These are phyloP conservation scores for Globisporangium recalcitrans DNA, from an alignment of 352 stramenopile genomes.

Conservation along the genomic window DNA sequence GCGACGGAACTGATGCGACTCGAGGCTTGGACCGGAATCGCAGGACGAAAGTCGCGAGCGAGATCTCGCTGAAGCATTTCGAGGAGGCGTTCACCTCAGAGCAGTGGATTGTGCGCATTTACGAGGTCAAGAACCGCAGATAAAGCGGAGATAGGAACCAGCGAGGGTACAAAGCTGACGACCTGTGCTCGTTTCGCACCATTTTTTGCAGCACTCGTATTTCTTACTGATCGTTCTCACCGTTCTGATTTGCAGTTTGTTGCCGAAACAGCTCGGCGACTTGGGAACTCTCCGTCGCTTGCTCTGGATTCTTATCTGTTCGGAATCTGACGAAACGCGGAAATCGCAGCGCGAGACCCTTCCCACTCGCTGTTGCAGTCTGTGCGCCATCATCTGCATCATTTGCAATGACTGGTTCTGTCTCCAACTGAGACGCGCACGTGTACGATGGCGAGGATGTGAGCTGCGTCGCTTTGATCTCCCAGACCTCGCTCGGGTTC, in stretches of 20 bases:
- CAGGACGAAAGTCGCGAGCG: constrained; percentile 43
- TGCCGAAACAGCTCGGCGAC: constrained; percentile 71
- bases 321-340: constrained; percentile 96
- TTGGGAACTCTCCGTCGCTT: constrained; percentile 95
- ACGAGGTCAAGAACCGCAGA: constrained; percentile 38
- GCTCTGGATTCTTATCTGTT: constrained; percentile 92
- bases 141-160: background rate
- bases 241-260: constrained; percentile 23
- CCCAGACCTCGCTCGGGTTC: constrained; percentile 93
- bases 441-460: constrained; percentile 95
- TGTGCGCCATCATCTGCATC: background rate
- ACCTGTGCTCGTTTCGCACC: background rate
- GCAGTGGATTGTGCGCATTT: constrained; percentile 93
- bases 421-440: constrained; percentile 51
- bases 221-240: background rate
- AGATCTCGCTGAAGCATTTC: constrained; percentile 79
- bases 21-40: constrained; percentile 73
- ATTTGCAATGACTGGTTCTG: background rate
- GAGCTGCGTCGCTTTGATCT: constrained; percentile 98
- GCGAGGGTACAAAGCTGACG: background rate
- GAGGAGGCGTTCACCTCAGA: constrained; percentile 91
- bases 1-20: constrained; percentile 20
- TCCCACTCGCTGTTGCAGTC: constrained; percentile 12
- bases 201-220: background rate
- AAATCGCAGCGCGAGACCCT: constrained; percentile 97